Percentiles rank a stretch among this genome's conserved stretches.
Conservation (phyloP, 2,329 filamentous ascomycete genomes). For the Thelonectria olida region DNA sequence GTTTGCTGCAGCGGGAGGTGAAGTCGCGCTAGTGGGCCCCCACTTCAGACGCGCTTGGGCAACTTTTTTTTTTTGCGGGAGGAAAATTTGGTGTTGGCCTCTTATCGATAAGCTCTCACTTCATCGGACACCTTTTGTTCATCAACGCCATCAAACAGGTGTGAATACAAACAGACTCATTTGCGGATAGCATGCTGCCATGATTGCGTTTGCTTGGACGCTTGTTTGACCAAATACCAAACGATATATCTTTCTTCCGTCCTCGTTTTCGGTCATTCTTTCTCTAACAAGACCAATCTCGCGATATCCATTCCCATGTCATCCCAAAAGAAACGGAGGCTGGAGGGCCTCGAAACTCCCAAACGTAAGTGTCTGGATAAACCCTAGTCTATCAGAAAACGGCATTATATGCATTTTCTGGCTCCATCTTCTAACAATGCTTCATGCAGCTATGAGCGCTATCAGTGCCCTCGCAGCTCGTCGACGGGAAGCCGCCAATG, state of each 20-base stretch:
- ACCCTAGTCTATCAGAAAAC: neutral
- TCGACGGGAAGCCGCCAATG: constrained; percentile 36
- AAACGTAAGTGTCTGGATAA: constrained; percentile 39
- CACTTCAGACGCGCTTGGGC: constrained; percentile 22
- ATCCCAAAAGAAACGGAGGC: constrained; percentile 47
- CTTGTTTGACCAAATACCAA: neutral
- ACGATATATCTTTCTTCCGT: no score
- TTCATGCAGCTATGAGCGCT: constrained; percentile 43
- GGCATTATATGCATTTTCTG: neutral
- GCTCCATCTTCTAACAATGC: neutral
- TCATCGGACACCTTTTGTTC: neutral
- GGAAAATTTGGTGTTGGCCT: constrained; percentile 26
- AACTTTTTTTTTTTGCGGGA: constrained; percentile 20
- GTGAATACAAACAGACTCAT: neutral
- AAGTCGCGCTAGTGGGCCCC: constrained; percentile 22
- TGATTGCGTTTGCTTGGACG: neutral
- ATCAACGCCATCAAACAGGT: neutral
- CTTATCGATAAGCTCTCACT: constrained; percentile 32
- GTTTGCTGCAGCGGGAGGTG: constrained; percentile 13
- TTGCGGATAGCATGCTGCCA: neutral
- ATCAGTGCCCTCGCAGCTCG: constrained; percentile 50
- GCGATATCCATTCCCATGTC: constrained; percentile 37
- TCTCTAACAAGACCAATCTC: neutral
- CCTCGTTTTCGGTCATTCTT: neutral
- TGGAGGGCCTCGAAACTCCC: constrained; percentile 42